A percentile compares a stretch with the other conserved stretches of the same genome.
phyloP scores from a whole-genome alignment of 371 early-diverging fungal species.

The Mortierella sp. region DNA sequence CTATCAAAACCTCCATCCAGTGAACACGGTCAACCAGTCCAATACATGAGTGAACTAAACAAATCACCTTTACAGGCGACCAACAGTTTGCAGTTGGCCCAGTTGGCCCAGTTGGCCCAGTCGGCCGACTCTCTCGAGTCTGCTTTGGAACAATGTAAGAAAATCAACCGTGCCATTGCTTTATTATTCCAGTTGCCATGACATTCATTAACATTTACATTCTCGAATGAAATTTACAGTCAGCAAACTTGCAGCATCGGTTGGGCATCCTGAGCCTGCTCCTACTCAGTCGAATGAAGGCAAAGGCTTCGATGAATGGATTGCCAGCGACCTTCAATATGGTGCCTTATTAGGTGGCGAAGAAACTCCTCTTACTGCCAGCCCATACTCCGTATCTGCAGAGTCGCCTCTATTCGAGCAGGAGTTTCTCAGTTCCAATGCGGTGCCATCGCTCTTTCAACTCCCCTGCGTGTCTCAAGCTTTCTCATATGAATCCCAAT shows the following conservation, averaged over 20 bases:
- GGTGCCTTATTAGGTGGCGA: slow-evolving; percentile 18
- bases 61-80: slow-evolving; percentile 20
- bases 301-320: slow-evolving; percentile 47
- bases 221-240: slow-evolving; percentile 13
- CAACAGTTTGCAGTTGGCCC: slow-evolving; percentile 20
- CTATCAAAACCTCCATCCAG: neutral
- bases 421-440: slow-evolving; percentile 1
- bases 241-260: slow-evolving; percentile 42
- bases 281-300: slow-evolving; percentile 15
- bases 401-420: slow-evolving; percentile 23
- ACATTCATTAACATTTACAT: neutral
- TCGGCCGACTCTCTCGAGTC: slow-evolving; percentile 48
- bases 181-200: neutral
- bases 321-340: slow-evolving; percentile 31
- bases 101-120: slow-evolving; percentile 34
- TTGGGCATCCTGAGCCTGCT: slow-evolving; percentile 5
- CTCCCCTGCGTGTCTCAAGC: neutral
- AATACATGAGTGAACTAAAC: slow-evolving; percentile 26
- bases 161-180: neutral
- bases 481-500: slow-evolving; percentile 6
- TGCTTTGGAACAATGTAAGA: slow-evolving; percentile 46
- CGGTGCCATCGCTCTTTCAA: slow-evolving; percentile 24
- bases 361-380: slow-evolving; percentile 20
- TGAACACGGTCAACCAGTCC: slow-evolving; percentile 4
- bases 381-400: slow-evolving; percentile 10